These are phyloP conservation scores for Dictyophora rubrovolvata DNA, from an alignment of 768 basidiomycete genomes.

Conservation along the genomic window DNA sequence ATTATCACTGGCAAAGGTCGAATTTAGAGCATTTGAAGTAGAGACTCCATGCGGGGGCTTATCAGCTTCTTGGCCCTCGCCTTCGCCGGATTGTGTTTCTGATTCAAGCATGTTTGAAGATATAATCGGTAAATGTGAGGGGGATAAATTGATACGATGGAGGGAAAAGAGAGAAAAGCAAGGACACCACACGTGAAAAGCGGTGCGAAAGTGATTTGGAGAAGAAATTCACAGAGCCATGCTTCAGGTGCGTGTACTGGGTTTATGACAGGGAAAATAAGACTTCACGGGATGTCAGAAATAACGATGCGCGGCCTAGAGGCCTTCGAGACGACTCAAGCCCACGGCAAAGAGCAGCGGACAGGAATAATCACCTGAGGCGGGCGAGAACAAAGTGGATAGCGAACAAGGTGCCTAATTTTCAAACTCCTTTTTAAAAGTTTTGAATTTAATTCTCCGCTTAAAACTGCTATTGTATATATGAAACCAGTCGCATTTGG, in stretches of 20 bases:
- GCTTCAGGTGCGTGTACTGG: slow-evolving; percentile 16
- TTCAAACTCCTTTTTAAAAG: slow-evolving; percentile 3
- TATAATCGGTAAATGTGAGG: not conserved
- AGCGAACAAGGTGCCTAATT: not conserved
- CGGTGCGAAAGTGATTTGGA: not conserved
- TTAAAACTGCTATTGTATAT: not conserved
- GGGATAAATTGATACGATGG: not conserved
- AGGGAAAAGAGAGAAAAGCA: not conserved
- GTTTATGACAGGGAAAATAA: slow-evolving; percentile 7
- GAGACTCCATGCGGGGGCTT: slow-evolving; percentile 4
- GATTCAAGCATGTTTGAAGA: slow-evolving; percentile 7
- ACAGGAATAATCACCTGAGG: not conserved
- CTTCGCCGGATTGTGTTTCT: slow-evolving; percentile 4
- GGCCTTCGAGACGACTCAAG: slow-evolving; percentile 20
- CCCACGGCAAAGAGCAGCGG: not conserved
- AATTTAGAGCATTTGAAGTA: not conserved
- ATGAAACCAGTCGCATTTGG: not conserved
- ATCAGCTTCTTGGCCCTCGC: slow-evolving; percentile 2
- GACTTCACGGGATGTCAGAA: slow-evolving; percentile 12
- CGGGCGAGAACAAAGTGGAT: slow-evolving; percentile 2
- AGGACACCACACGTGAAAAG: not conserved
- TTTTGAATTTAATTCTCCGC: slow-evolving; percentile 3
- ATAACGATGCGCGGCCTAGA: slow-evolving; percentile 17
- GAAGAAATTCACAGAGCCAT: slow-evolving; percentile 6
- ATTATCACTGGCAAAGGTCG: not conserved